These are phyloP conservation scores for Entoloma clypeatum DNA, from an alignment of 1,284 basidiomycete species.

Conservation along the genomic window DNA sequence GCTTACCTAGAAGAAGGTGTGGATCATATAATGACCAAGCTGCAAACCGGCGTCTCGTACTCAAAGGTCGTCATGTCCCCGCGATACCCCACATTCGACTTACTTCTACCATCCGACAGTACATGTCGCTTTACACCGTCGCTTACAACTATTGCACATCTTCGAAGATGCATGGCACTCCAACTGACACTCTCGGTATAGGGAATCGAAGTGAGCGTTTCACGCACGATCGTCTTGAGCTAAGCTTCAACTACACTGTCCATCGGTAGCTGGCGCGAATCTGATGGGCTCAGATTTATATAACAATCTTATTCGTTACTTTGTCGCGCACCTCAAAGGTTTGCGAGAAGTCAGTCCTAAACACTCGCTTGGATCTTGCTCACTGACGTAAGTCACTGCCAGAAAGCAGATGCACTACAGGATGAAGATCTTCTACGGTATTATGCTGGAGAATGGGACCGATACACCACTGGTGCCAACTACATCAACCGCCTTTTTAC, in stretches of 20 bases:
- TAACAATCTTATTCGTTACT: conserved; percentile 82
- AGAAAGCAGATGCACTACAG: conserved; percentile 31
- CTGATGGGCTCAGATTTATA: conserved; percentile 92
- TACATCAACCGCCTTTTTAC: conserved; percentile 92
- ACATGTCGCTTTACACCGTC: conserved; percentile 90
- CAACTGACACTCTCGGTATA: conserved; percentile 34
- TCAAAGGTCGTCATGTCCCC: conserved; percentile 19
- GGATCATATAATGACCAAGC: conserved; percentile 87
- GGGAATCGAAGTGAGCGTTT: conserved; percentile 56
- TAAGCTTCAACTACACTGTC: conserved; percentile 17
- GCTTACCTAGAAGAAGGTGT: conserved; percentile 85
- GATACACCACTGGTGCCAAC: conserved; percentile 89
- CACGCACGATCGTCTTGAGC: conserved; percentile 1
- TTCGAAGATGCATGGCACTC: conserved; percentile 67
- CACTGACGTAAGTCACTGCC: conserved; percentile 6
- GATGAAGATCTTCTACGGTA: conserved; percentile 82
- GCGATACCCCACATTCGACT: not conserved
- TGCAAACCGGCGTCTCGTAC: conserved; percentile 83
- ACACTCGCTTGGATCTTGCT: not conserved
- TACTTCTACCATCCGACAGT: conserved; percentile 32
- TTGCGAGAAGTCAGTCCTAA: conserved; percentile 41
- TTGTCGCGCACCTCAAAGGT: conserved; percentile 68
- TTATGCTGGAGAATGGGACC: conserved; percentile 87
- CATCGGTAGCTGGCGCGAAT: conserved; percentile 71
- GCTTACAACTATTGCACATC: conserved; percentile 96